Evolutionary conservation across 441 rosid species (phyloP).

Genomic region (Raphanus hybrid): DNA sequence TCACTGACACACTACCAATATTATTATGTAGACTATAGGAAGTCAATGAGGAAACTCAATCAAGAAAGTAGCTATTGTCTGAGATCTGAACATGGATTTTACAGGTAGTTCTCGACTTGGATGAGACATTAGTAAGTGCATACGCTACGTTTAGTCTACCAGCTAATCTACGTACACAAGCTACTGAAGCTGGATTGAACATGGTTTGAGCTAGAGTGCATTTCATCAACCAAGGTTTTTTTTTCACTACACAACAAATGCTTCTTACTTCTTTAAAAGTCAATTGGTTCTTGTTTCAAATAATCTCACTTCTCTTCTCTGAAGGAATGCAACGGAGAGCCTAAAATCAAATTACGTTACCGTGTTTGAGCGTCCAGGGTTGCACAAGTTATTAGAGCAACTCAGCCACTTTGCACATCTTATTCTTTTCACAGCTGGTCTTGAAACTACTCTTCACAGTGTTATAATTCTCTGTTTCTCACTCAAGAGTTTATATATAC

Average conservation of each 20-base stretch:
- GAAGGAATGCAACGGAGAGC: constrained; percentile 76
- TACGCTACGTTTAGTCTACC: constrained; percentile 76
- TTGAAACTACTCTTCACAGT: too few species aligned
- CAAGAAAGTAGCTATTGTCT: too few species aligned
- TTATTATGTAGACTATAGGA: too few species aligned
- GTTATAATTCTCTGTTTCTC: too few species aligned
- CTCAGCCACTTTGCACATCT: too few species aligned
- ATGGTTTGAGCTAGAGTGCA: constrained; percentile 83
- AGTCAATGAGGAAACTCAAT: too few species aligned
- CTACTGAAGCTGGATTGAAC: constrained; percentile 66
- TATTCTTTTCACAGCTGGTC: too few species aligned
- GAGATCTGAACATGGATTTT: neutral
- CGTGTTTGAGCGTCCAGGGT: too few species aligned
- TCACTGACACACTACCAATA: too few species aligned
- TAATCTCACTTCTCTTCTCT: constrained; percentile 35
- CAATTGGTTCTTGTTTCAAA: constrained; percentile 18
- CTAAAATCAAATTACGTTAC: constrained; percentile 34
- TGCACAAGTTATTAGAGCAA: too few species aligned
- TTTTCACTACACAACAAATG: neutral
- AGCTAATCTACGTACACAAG: constrained; percentile 53
- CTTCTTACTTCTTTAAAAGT: neutral
- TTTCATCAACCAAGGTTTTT: constrained; percentile 78
- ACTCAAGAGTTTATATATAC: too few species aligned
- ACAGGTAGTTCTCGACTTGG: constrained; percentile 92
- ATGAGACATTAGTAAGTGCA: constrained; percentile 83